phyloP scores from a whole-genome alignment of 257 asterid genomes.

The Primulina eburnea region DNA sequence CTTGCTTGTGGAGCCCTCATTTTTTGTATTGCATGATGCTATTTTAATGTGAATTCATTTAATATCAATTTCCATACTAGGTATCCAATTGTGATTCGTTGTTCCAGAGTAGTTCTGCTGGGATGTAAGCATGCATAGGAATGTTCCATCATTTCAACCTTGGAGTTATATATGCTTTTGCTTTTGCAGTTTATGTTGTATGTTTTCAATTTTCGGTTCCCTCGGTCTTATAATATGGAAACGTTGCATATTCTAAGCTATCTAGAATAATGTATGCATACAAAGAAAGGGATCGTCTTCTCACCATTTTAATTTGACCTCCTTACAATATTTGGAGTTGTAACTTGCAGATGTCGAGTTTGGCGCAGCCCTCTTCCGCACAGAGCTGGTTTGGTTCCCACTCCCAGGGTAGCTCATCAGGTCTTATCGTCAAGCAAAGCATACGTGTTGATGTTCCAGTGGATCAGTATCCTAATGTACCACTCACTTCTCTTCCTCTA shows the following conservation, averaged over 20 bases:
- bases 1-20: conserved; percentile 15
- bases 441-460: conserved; percentile 93
- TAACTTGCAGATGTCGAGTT: conserved; percentile 71
- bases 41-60: conserved; percentile 16
- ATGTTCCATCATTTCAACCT: conserved; percentile 14
- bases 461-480: conserved; percentile 86
- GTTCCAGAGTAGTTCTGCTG: conserved; percentile 19
- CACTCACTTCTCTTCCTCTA: conserved; percentile 19
- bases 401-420: conserved; percentile 85
- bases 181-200: conserved; percentile 11
- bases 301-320: conserved; percentile 14
- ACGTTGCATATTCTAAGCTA: conserved; percentile 4
- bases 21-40: conserved; percentile 21
- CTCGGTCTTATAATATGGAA: conserved; percentile 12
- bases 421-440: conserved; percentile 81
- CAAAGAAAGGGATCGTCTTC: conserved; percentile 20
- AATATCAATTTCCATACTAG: conserved; percentile 13
- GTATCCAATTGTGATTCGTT: conserved; percentile 17
- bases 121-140: conserved; percentile 17
- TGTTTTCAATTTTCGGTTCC: conserved; percentile 19
- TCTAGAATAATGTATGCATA: conserved; percentile 8
- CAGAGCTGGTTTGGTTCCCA: conserved; percentile 91
- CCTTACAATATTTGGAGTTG: conserved; percentile 38
- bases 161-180: neutral
- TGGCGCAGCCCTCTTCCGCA: conserved; percentile 70